Conservation (phyloP, 768 basidiomycete genomes). For the Polyporus arcularius region DNA sequence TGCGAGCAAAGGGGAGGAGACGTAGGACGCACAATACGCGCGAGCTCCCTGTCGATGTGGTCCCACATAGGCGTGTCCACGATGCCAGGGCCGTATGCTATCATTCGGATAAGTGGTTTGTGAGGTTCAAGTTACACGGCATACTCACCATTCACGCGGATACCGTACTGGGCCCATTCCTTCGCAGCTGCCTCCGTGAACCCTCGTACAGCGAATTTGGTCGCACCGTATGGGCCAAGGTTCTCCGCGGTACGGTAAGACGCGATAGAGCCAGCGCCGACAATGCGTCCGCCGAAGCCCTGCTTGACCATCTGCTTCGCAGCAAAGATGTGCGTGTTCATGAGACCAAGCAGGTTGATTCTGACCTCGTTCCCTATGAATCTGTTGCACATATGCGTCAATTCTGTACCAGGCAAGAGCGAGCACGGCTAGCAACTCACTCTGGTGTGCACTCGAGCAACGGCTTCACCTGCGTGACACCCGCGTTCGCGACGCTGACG, state of each 20-base stretch:
- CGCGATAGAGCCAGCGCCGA: slow-evolving; percentile 34
- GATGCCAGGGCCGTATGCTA: slow-evolving; percentile 34
- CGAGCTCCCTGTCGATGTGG: slow-evolving; percentile 33
- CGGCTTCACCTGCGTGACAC: slow-evolving; percentile 33
- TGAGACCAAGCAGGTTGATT: slow-evolving; percentile 31
- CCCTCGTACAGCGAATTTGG: slow-evolving; percentile 36
- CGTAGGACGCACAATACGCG: slow-evolving; percentile 25
- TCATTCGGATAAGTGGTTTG: not conserved
- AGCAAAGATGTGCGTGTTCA: slow-evolving; percentile 36
- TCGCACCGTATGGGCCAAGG: slow-evolving; percentile 34
- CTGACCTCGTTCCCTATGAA: slow-evolving; percentile 32
- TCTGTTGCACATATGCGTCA: slow-evolving; percentile 4
- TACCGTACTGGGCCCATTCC: slow-evolving; percentile 35
- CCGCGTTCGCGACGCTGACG: slow-evolving; percentile 35
- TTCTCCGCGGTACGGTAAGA: slow-evolving; percentile 35
- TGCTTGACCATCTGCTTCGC: slow-evolving; percentile 38
- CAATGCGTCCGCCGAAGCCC: slow-evolving; percentile 32
- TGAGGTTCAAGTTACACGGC: not conserved
- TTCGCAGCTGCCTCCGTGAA: slow-evolving; percentile 36
- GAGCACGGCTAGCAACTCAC: slow-evolving; percentile 17
- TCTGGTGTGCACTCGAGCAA: slow-evolving; percentile 33
- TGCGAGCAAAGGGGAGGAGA: not conserved
- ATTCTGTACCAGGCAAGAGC: not conserved
- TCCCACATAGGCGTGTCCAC: slow-evolving; percentile 37
- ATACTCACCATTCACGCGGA: slow-evolving; percentile 33